Percentiles rank a stretch among this genome's conserved stretches.
phyloP scores from a whole-genome alignment of 768 basidiomycete genomes.

The Mycena latifolia region DNA sequence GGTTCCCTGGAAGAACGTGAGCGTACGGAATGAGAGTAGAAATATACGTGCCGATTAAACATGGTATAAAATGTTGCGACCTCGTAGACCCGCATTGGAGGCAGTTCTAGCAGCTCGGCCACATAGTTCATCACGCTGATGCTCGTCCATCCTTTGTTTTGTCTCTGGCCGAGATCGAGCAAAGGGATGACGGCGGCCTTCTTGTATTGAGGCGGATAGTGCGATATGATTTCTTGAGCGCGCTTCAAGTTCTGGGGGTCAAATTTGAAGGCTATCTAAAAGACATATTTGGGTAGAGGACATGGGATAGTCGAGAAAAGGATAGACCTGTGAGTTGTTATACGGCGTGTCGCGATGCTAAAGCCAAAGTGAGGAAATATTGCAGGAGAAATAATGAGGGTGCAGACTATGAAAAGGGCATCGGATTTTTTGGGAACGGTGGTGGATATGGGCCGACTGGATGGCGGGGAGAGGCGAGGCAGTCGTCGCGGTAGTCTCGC shows the following conservation, averaged over 20 bases:
- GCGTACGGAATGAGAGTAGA: not conserved
- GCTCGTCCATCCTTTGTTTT: slow-evolving; percentile 98
- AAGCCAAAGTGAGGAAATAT: slow-evolving; percentile 34
- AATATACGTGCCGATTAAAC: slow-evolving; percentile 88
- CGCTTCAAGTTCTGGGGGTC: slow-evolving; percentile 83
- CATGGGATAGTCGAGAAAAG: slow-evolving; percentile 8
- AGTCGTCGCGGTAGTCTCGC: slow-evolving; percentile 49
- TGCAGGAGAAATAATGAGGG: slow-evolving; percentile 15
- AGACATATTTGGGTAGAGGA: slow-evolving; percentile 4
- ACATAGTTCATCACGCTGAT: slow-evolving; percentile 99
- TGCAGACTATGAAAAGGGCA: slow-evolving; percentile 87
- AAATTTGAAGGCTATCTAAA: slow-evolving; percentile 92
- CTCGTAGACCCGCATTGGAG: slow-evolving; percentile 99
- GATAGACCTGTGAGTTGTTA: slow-evolving; percentile 83
- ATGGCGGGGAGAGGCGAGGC: slow-evolving; percentile 36
- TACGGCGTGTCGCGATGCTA: slow-evolving; percentile 96
- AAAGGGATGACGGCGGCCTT: slow-evolving; percentile 98
- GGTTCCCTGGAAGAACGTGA: slow-evolving; percentile 73
- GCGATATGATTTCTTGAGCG: slow-evolving; percentile 90
- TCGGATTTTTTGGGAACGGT: slow-evolving; percentile 73
- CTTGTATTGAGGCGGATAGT: slow-evolving; percentile 98
- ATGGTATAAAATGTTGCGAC: slow-evolving; percentile 99
- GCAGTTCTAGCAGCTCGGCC: slow-evolving; percentile 92
- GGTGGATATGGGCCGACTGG: slow-evolving; percentile 55
- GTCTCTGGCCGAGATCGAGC: slow-evolving; percentile 95